Conservation (phyloP, 208 protist genomes). For the Leishmania major region DNA sequence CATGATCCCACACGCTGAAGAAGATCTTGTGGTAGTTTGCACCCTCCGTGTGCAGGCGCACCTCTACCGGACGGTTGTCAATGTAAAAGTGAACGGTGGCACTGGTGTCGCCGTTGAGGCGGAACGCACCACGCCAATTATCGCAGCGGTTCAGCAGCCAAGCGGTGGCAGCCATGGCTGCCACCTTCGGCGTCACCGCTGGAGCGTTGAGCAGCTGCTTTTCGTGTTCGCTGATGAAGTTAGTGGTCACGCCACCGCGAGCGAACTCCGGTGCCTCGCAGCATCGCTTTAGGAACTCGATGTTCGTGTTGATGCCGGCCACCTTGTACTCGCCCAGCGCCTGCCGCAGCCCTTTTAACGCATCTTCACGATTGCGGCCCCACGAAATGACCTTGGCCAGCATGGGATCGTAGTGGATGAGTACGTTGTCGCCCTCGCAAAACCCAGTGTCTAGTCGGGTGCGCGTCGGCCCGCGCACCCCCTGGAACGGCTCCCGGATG, state of each 20-base stretch:
- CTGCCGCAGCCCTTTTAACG: slow-evolving; percentile 27
- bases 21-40: slow-evolving; percentile 31
- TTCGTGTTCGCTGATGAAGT: slow-evolving; percentile 71
- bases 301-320: slow-evolving; percentile 92
- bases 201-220: slow-evolving; percentile 32
- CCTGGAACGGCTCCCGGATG: slow-evolving; percentile 39
- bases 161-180: slow-evolving; percentile 23
- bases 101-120: slow-evolving; percentile 36
- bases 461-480: slow-evolving; percentile 31
- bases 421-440: slow-evolving; percentile 74
- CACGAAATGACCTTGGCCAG: slow-evolving; percentile 66
- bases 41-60: slow-evolving; percentile 32
- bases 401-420: slow-evolving; percentile 97
- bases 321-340: slow-evolving; percentile 86
- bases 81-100: slow-evolving; percentile 37
- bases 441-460: slow-evolving; percentile 89
- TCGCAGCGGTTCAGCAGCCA: slow-evolving; percentile 28
- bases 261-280: slow-evolving; percentile 61
- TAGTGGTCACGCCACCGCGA: slow-evolving; percentile 72
- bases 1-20: slow-evolving; percentile 15
- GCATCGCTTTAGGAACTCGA: slow-evolving; percentile 59
- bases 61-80: slow-evolving; percentile 28
- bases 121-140: slow-evolving; percentile 35
- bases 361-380: slow-evolving; percentile 36
- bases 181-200: slow-evolving; percentile 28